Evolutionary conservation across 116 monocot species (phyloP).

Genomic region (Posidonia oceanica): DNA sequence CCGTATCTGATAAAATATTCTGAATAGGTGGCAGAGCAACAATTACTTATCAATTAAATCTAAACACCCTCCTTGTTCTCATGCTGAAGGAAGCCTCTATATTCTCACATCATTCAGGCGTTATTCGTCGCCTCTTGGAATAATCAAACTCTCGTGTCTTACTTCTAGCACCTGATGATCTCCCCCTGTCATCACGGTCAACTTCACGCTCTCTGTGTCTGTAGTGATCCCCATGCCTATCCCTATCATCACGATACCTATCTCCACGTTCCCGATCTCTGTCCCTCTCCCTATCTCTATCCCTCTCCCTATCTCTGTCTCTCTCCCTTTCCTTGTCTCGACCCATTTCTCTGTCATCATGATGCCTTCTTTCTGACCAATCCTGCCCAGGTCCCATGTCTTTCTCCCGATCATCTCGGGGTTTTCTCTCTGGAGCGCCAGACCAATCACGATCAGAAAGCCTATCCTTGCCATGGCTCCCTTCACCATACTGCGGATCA

Average conservation of each 20-base stretch:
- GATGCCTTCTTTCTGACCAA: conserved; percentile 37
- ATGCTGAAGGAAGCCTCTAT: conserved; percentile 4
- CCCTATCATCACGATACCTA: conserved; percentile 36
- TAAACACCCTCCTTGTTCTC: conserved; percentile 4
- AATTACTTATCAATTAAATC: too few species aligned
- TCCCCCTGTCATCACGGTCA: conserved; percentile 61
- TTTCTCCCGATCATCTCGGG: conserved; percentile 48
- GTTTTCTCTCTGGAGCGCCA: conserved; percentile 51
- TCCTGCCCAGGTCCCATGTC: conserved; percentile 43
- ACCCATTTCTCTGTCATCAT: conserved; percentile 45
- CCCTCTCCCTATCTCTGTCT: conserved; percentile 50
- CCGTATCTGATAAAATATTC: too few species aligned
- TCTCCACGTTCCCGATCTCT: conserved; percentile 28
- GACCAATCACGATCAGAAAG: conserved; percentile 40
- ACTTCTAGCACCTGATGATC: conserved; percentile 54
- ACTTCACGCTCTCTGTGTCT: conserved; percentile 23
- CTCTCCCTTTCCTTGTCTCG: conserved; percentile 47
- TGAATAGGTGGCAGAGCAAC: too few species aligned
- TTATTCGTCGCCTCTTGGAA: conserved; percentile 18
- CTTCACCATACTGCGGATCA: conserved; percentile 83
- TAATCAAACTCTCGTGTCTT: conserved; percentile 30
- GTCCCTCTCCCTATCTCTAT: conserved; percentile 41
- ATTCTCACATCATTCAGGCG: background rate
- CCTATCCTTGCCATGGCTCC: conserved; percentile 63
- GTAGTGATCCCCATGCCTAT: conserved; percentile 20